Conservation (phyloP, 768 basidiomycete species). For the Pleurotus sapidus region DNA sequence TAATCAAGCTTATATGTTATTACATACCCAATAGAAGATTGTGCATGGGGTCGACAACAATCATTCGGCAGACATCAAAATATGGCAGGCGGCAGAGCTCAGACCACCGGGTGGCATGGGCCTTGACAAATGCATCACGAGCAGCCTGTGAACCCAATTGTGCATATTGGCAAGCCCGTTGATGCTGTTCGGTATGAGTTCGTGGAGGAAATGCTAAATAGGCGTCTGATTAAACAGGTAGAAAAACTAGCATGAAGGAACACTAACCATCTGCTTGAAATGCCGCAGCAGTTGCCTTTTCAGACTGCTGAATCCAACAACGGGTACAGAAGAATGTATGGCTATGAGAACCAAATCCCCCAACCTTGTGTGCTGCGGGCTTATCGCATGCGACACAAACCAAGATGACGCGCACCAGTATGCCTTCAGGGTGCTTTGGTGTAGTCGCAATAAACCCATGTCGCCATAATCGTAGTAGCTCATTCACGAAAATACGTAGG, state of each 20-base stretch:
- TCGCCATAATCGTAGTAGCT: conserved; percentile 17
- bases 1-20: no score
- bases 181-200: background rate
- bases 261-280: conserved; percentile 15
- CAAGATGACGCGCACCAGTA: conserved; percentile 20
- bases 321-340: conserved; percentile 24
- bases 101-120: no score
- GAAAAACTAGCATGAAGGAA: no score
- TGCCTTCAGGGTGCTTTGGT: conserved; percentile 17
- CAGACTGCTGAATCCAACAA: conserved; percentile 20
- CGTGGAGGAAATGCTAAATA: background rate
- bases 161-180: no score
- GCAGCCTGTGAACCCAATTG: no score
- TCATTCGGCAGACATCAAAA: no score
- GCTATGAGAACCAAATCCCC: conserved; percentile 24
- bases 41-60: no score
- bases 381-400: conserved; percentile 27
- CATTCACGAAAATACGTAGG: conserved; percentile 13
- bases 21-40: no score
- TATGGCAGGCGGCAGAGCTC: no score
- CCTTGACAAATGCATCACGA: no score
- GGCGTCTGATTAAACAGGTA: no score
- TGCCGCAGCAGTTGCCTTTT: conserved; percentile 14
- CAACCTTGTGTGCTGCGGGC: conserved; percentile 26
- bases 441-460: conserved; percentile 17